A percentile compares a stretch with the other conserved stretches of the same genome.
Conservation (phyloP, 768 basidiomycete species). For the Pseudohyphozyma bogoriensis region DNA sequence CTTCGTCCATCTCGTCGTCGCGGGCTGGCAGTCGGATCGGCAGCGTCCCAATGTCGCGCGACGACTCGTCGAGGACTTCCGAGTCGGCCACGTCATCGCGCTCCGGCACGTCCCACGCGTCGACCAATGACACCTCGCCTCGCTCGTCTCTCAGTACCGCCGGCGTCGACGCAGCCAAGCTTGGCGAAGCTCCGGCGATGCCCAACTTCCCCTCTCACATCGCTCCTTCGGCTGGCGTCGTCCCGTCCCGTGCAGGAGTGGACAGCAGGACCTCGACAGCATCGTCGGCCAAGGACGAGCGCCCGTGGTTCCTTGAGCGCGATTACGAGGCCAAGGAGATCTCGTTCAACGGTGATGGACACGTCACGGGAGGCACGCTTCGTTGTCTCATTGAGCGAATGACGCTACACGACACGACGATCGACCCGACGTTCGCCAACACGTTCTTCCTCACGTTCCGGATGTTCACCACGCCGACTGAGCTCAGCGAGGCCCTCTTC, state of each 20-base stretch:
- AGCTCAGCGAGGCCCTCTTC: conserved; percentile 67
- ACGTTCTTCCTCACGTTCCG: conserved; percentile 96
- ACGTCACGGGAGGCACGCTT: conserved; percentile 81
- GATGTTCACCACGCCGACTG: conserved; percentile 66
- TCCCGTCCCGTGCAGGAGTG: no score
- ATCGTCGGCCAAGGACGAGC: background rate
- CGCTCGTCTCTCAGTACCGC: background rate
- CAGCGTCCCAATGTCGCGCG: background rate
- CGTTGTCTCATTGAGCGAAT: conserved; percentile 88
- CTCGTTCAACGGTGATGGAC: conserved; percentile 79
- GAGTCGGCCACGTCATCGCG: background rate
- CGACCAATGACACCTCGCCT: conserved; percentile 1
- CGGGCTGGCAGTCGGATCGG: background rate
- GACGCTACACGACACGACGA: conserved; percentile 86
- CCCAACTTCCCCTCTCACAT: no score
- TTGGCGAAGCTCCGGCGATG: no score
- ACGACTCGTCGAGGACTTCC: background rate
- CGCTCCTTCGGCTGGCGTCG: no score
- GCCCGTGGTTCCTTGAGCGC: conserved; percentile 29
- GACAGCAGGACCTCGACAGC: background rate
- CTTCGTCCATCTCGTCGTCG: conserved; percentile 7
- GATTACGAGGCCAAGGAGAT: conserved; percentile 78
- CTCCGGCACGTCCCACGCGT: background rate
- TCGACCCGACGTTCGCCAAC: conserved; percentile 72
- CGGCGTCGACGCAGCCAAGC: no score